These are phyloP conservation scores for Melampsora allii-populina DNA, from an alignment of 1,284 basidiomycete genomes.

Conservation along the genomic window DNA sequence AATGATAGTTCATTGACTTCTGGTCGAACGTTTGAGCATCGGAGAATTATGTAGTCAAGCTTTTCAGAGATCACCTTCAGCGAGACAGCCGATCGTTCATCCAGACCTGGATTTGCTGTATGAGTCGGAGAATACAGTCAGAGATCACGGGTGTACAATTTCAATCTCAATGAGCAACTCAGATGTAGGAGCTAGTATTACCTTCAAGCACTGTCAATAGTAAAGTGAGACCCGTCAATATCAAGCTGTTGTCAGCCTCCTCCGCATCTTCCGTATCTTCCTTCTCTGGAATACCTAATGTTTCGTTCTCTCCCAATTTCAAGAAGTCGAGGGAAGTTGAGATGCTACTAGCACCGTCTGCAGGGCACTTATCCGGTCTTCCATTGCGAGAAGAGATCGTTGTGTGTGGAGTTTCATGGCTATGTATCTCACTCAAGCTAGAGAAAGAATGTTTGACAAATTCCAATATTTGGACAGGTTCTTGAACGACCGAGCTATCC, in stretches of 20 bases:
- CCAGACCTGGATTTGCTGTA: constrained; percentile 12
- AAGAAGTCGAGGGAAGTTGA: constrained; percentile 10
- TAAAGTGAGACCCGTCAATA: constrained; percentile 18
- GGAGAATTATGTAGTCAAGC: constrained; percentile 16
- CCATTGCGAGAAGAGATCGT: not conserved
- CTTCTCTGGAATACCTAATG: not conserved
- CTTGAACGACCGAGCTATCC: constrained; percentile 11
- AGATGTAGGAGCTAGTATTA: not conserved
- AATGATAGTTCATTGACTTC: constrained; percentile 23
- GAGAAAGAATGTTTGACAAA: constrained; percentile 15
- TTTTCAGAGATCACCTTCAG: constrained; percentile 15
- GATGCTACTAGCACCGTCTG: not conserved
- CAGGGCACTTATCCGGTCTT: not conserved
- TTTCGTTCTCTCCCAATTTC: not conserved
- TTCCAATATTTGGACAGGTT: constrained; percentile 23
- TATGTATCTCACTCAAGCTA: not conserved
- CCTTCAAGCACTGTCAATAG: constrained; percentile 22
- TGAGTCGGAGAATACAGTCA: not conserved
- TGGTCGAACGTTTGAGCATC: not conserved
- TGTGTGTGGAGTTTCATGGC: not conserved
- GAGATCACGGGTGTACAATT: not conserved
- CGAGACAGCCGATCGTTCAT: constrained; percentile 15
- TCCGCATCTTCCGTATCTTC: constrained; percentile 10
- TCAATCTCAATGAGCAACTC: not conserved
- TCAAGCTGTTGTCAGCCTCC: constrained; percentile 7